Conservation (phyloP, 768 basidiomycete species). For the Neoboletus magnificus region DNA sequence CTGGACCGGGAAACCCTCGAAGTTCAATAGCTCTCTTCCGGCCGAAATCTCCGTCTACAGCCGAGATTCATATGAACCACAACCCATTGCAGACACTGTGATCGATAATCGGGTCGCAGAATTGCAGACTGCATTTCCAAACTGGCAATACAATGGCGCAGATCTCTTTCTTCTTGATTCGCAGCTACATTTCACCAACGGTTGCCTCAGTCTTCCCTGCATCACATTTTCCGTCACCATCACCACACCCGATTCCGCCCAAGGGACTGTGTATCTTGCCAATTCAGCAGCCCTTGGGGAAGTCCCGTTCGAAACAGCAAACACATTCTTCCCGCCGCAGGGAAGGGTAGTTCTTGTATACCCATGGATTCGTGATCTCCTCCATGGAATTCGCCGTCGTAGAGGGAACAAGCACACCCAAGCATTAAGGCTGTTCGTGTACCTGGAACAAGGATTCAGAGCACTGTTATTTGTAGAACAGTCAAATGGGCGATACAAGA, state of each 20-base stretch:
- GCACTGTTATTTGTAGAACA: conserved; percentile 8
- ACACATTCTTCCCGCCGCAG: not conserved
- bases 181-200: conserved; percentile 3
- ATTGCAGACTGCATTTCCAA: not conserved
- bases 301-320: not conserved
- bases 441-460: conserved; percentile 9
- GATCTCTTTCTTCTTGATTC: not conserved
- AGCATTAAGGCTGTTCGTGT: not conserved
- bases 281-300: conserved; percentile 1
- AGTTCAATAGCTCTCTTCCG: conserved; percentile 16
- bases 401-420: not conserved
- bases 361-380: conserved; percentile 11
- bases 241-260: not conserved
- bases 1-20: conserved; percentile 16
- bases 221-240: conserved; percentile 5
- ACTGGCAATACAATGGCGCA: too few species aligned
- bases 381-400: not conserved
- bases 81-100: not conserved
- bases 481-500: conserved; percentile 14
- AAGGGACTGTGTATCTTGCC: not conserved
- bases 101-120: not conserved
- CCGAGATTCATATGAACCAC: not conserved
- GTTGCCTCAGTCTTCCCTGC: conserved; percentile 10
- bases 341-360: conserved; percentile 4
- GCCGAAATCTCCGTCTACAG: conserved; percentile 13